A percentile compares a stretch with the other conserved stretches of the same genome.
Conservation (phyloP, 768 basidiomycete species). For the Mycena capillaripes region DNA sequence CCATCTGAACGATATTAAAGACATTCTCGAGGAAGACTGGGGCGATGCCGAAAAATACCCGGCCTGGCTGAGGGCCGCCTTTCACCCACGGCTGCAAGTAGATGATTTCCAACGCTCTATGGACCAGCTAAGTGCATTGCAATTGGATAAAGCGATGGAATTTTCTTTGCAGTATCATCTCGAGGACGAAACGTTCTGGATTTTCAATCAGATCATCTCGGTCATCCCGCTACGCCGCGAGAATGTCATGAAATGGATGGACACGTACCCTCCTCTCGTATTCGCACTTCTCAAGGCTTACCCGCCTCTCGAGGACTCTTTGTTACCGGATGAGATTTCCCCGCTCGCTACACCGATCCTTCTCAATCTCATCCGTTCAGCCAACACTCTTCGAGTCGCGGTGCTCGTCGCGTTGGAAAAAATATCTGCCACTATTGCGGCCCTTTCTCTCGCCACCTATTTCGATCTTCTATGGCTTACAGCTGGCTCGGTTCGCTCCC, state of each 20-base stretch:
- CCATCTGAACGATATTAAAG: conserved; percentile 53
- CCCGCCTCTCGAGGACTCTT: conserved; percentile 55
- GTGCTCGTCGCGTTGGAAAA: conserved; percentile 73
- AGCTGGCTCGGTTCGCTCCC: conserved; percentile 65
- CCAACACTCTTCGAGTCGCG: conserved; percentile 68
- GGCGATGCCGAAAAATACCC: conserved; percentile 35
- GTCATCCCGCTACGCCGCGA: conserved; percentile 45
- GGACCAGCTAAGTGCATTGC: conserved; percentile 40
- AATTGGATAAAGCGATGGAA: conserved; percentile 53
- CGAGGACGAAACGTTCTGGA: conserved; percentile 67
- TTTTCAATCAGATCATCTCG: conserved; percentile 58
- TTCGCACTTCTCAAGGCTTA: conserved; percentile 65
- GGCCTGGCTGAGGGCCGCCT: conserved; percentile 45
- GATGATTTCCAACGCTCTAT: conserved; percentile 45
- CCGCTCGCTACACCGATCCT: conserved; percentile 53
- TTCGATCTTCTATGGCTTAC: conserved; percentile 67
- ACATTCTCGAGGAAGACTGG: conserved; percentile 55
- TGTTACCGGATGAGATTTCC: conserved; percentile 48
- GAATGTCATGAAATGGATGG: conserved; percentile 58
- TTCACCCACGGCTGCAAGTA: conserved; percentile 42
- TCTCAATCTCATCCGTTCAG: conserved; percentile 65
- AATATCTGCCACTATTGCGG: conserved; percentile 58
- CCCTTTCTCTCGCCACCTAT: conserved; percentile 58
- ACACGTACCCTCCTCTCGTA: conserved; percentile 64
- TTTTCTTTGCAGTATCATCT: conserved; percentile 65